These are phyloP conservation scores for Periconia sp. DNA, from an alignment of 2,329 filamentous ascomycete genomes.

Conservation along the genomic window DNA sequence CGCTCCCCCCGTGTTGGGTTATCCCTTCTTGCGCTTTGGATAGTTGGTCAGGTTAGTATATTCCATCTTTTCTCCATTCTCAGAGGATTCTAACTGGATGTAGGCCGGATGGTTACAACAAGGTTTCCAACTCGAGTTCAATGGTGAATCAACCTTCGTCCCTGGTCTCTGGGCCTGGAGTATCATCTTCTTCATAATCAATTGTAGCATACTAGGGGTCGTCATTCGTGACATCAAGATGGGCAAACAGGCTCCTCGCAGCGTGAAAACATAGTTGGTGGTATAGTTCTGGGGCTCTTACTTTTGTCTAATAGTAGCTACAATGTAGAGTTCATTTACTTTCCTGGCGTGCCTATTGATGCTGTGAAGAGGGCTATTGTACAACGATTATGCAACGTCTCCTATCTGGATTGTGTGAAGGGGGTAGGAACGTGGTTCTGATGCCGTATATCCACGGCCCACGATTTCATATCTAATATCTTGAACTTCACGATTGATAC, in stretches of 20 bases:
- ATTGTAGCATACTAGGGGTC: constrained; percentile 83
- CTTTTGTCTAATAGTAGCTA: too few species aligned
- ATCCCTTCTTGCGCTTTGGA: constrained; percentile 70
- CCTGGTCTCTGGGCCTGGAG: constrained; percentile 80
- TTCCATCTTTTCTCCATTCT: not conserved
- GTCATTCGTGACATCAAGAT: constrained; percentile 65
- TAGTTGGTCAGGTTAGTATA: constrained; percentile 64
- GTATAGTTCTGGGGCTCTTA: not conserved
- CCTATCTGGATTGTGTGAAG: too few species aligned
- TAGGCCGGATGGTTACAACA: constrained; percentile 52
- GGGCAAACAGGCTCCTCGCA: constrained; percentile 1
- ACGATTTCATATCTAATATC: too few species aligned
- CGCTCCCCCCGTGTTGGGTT: constrained; percentile 62
- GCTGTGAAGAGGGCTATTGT: too few species aligned
- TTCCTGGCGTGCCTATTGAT: too few species aligned
- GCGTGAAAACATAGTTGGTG: not conserved
- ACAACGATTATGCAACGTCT: too few species aligned
- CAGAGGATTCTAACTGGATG: constrained; percentile 1
- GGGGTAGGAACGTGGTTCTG: too few species aligned
- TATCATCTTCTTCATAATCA: constrained; percentile 78
- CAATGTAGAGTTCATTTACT: too few species aligned
- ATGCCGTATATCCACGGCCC: too few species aligned
- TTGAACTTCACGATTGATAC: too few species aligned
- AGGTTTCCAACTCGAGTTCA: constrained; percentile 54
- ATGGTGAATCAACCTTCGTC: constrained; percentile 80